These are phyloP conservation scores for Tetragonia tetragonoides DNA, from an alignment of 148 eudicot species.

Conservation along the genomic window DNA sequence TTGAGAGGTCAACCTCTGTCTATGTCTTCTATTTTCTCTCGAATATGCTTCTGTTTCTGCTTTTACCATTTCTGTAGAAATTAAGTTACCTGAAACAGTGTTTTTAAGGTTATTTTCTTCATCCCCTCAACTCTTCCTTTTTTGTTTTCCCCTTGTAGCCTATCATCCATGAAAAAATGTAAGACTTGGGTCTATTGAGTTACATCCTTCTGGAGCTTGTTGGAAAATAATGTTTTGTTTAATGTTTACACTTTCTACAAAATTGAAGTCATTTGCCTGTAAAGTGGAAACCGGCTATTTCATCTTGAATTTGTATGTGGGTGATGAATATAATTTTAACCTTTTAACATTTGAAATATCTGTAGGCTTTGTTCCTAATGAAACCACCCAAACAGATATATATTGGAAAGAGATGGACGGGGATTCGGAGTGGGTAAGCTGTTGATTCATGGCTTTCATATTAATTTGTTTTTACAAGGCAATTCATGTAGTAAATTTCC, in stretches of 20 bases:
- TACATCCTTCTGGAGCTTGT: background rate
- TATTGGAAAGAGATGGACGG: slow-evolving; percentile 84
- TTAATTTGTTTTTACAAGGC: background rate
- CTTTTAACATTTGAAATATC: background rate
- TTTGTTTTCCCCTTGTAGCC: background rate
- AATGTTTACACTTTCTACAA: background rate
- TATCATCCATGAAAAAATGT: background rate
- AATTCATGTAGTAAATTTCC: background rate
- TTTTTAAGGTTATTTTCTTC: background rate
- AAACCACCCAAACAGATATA: slow-evolving; percentile 59
- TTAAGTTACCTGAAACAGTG: background rate
- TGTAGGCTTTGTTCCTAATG: slow-evolving; percentile 71
- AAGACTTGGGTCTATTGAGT: background rate
- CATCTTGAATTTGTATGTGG: background rate
- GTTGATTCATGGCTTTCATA: slow-evolving; percentile 12
- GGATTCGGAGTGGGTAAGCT: slow-evolving; percentile 94
- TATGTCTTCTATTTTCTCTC: background rate
- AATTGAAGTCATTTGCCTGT: background rate
- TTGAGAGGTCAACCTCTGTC: background rate
- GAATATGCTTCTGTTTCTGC: no score
- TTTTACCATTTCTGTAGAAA: background rate
- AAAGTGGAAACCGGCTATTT: background rate
- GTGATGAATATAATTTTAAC: background rate
- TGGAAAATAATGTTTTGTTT: background rate
- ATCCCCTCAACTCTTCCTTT: background rate